Conservation (phyloP, 805 yeast species). For the Debaryomyces prosopidis region DNA sequence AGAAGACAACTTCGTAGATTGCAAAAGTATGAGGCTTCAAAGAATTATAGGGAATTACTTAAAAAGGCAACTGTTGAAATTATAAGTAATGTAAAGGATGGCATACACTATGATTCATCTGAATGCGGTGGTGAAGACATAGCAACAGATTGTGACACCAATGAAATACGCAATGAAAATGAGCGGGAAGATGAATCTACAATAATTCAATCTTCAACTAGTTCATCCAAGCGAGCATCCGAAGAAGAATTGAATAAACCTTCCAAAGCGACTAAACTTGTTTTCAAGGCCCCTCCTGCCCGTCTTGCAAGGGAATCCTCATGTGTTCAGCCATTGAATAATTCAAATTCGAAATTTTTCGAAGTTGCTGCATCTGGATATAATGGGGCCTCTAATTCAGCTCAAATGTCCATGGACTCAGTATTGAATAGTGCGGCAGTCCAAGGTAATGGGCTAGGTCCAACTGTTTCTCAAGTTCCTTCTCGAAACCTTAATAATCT, state of each 20-base stretch:
- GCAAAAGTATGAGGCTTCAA: constrained; percentile 43
- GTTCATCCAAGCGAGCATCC: not conserved
- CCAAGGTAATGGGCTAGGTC: constrained; percentile 60
- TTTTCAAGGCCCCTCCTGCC: constrained; percentile 19
- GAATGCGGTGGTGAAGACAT: constrained; percentile 26
- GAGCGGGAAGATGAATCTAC: constrained; percentile 15
- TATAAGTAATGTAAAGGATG: constrained; percentile 25
- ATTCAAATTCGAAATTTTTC: constrained; percentile 37
- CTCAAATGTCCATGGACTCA: constrained; percentile 42
- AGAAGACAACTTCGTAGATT: constrained; percentile 39
- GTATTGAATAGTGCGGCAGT: constrained; percentile 34
- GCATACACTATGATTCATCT: constrained; percentile 11
- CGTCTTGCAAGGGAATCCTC: constrained; percentile 38
- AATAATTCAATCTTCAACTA: constrained; percentile 1
- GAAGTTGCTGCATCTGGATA: constrained; percentile 47
- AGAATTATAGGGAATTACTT: constrained; percentile 39
- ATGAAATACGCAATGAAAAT: constrained; percentile 23
- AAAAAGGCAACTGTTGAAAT: constrained; percentile 35
- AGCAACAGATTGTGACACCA: constrained; percentile 24
- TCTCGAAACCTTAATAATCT: constrained; percentile 51
- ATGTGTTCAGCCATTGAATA: constrained; percentile 32
- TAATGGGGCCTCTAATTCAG: constrained; percentile 46
- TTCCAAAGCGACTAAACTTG: constrained; percentile 9
- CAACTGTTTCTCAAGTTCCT: constrained; percentile 56
- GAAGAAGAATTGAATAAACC: not conserved